These are phyloP conservation scores for Agaricus sinodeliciosus DNA, from an alignment of 768 basidiomycete genomes.

Conservation along the genomic window DNA sequence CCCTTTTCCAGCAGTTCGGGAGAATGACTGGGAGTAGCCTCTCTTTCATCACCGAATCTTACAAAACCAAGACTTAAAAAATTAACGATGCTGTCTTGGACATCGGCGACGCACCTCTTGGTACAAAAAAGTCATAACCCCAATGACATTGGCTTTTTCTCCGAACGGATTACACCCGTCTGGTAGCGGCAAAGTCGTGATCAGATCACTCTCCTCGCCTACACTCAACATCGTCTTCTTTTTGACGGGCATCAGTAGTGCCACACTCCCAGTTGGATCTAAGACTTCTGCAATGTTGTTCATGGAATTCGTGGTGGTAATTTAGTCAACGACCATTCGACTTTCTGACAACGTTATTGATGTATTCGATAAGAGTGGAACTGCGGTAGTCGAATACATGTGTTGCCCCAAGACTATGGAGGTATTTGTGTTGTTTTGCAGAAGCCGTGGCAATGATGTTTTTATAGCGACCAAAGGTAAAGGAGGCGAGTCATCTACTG, in stretches of 20 bases:
- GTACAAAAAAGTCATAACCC: conserved; percentile 35
- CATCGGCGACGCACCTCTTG: conserved; percentile 25
- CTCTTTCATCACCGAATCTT: conserved; percentile 36
- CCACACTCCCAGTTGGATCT: conserved; percentile 30
- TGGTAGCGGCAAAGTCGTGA: conserved; percentile 22
- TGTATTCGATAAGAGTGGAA: conserved; percentile 27
- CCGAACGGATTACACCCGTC: conserved; percentile 31
- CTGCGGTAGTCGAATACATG: conserved; percentile 34
- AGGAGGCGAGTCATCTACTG: conserved; percentile 34
- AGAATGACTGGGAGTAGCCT: conserved; percentile 42
- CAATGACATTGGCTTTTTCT: conserved; percentile 26
- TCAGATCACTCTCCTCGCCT: conserved; percentile 22
- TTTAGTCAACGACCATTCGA: conserved; percentile 32
- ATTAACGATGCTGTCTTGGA: background rate
- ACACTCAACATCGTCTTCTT: conserved; percentile 30
- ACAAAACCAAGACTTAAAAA: background rate
- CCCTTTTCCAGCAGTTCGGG: conserved; percentile 32
- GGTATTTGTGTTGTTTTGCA: conserved; percentile 28
- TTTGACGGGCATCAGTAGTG: conserved; percentile 42
- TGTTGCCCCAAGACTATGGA: conserved; percentile 33
- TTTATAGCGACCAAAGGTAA: conserved; percentile 33
- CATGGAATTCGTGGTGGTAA: conserved; percentile 31
- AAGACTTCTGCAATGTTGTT: conserved; percentile 29
- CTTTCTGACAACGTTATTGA: conserved; percentile 25
- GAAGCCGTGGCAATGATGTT: conserved; percentile 38